Evolutionary conservation across 805 yeast genomes (phyloP).

Genomic region (Wickerhamomyces subpelliculosus): DNA sequence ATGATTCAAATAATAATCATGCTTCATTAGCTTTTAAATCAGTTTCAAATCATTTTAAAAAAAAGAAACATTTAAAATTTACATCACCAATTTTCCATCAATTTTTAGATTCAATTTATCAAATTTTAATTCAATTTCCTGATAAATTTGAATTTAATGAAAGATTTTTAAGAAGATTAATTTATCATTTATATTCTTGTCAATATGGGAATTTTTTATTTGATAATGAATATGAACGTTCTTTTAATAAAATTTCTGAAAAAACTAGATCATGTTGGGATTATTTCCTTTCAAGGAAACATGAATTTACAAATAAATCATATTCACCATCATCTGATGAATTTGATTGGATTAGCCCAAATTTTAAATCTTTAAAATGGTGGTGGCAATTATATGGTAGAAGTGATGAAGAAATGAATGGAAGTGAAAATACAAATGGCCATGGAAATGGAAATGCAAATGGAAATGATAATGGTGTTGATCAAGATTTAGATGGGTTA

Average conservation of each 20-base stretch:
- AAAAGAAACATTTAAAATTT: slow-evolving; percentile 43
- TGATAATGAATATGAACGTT: slow-evolving; percentile 63
- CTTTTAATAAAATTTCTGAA: slow-evolving; percentile 31
- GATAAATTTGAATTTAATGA: slow-evolving; percentile 79
- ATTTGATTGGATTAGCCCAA: slow-evolving; percentile 45
- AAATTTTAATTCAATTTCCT: slow-evolving; percentile 66
- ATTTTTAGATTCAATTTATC: slow-evolving; percentile 85
- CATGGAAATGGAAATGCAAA: slow-evolving; percentile 26
- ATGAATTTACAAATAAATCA: slow-evolving; percentile 56
- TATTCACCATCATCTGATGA: slow-evolving; percentile 27
- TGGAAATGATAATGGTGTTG: slow-evolving; percentile 6
- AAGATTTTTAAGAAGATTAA: slow-evolving; percentile 72
- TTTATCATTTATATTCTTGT: slow-evolving; percentile 87
- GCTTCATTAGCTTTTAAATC: slow-evolving; percentile 39
- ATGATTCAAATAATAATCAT: slow-evolving; percentile 14
- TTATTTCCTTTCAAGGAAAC: slow-evolving; percentile 70
- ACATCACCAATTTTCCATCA: slow-evolving; percentile 95
- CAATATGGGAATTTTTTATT: slow-evolving; percentile 89
- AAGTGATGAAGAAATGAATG: slow-evolving; percentile 59
- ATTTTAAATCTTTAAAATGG: slow-evolving; percentile 63
- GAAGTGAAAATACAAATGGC: slow-evolving; percentile 1
- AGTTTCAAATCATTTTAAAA: slow-evolving; percentile 45
- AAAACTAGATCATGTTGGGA: slow-evolving; percentile 87
- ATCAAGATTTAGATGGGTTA: neutral
- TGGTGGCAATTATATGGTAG: slow-evolving; percentile 86